These are phyloP conservation scores for Knoxdaviesia proteae DNA, from an alignment of 2,329 filamentous ascomycete genomes.

Conservation along the genomic window DNA sequence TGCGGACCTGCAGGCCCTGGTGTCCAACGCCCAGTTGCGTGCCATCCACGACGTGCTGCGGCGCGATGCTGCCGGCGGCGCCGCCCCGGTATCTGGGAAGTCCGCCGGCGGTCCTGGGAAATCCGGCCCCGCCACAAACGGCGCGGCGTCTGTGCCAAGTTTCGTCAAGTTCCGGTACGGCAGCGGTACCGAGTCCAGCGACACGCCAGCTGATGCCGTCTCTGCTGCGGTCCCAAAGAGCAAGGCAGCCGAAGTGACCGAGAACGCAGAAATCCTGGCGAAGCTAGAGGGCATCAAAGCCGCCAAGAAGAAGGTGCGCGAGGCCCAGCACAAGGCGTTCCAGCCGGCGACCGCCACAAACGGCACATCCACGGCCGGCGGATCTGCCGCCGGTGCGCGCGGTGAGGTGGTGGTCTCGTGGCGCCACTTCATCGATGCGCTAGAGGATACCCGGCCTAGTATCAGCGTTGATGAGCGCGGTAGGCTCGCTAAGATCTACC, in stretches of 20 bases:
- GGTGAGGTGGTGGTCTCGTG: conserved; percentile 62
- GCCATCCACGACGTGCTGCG: conserved; percentile 85
- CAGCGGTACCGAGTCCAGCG: conserved; percentile 24
- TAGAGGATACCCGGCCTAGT: conserved; percentile 59
- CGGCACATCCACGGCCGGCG: neutral
- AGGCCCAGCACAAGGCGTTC: conserved; percentile 15
- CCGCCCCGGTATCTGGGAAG: conserved; percentile 7
- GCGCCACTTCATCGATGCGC: conserved; percentile 60
- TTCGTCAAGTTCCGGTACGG: conserved; percentile 79
- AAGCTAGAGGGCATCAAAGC: conserved; percentile 66
- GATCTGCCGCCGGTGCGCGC: neutral
- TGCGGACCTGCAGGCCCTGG: conserved; percentile 80
- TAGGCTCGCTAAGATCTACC: conserved; percentile 62
- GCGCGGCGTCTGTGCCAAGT: conserved; percentile 15
- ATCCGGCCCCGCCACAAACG: too few species aligned
- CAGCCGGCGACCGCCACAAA: conserved; percentile 8
- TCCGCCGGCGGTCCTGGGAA: conserved; percentile 7
- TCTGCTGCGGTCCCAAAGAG: conserved; percentile 21
- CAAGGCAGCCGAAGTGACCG: conserved; percentile 38
- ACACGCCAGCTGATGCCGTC: conserved; percentile 1
- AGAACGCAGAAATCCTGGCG: conserved; percentile 58
- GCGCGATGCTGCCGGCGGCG: conserved; percentile 13
- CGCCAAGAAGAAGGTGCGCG: conserved; percentile 18
- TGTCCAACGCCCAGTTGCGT: conserved; percentile 92
- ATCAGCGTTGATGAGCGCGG: conserved; percentile 61